These are phyloP conservation scores for Chlorella sp. DNA, from an alignment of 139 green algal genomes.

Conservation along the genomic window DNA sequence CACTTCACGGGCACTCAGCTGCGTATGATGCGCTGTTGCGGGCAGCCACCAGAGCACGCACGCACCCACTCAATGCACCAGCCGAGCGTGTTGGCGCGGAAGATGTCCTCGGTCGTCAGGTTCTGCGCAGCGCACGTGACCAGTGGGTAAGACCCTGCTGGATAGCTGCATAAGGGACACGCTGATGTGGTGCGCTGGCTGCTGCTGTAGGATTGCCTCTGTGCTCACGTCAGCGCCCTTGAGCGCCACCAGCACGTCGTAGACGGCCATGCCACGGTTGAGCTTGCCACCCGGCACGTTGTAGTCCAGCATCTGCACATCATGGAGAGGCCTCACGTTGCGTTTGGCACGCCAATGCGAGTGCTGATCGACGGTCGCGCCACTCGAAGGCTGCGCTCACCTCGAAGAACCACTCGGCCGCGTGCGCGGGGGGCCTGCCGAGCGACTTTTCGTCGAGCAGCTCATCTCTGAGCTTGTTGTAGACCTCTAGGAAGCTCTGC, in stretches of 20 bases:
- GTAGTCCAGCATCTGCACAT: slow-evolving; percentile 79
- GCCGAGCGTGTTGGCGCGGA: slow-evolving; percentile 76
- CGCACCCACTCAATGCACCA: slow-evolving; percentile 97
- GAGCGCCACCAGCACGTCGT: slow-evolving; percentile 67
- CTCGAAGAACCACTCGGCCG: slow-evolving; percentile 64
- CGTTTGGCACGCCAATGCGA: background rate
- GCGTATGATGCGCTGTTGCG: no score
- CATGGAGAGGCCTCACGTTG: background rate
- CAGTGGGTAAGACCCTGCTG: no score
- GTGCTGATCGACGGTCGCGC: no score
- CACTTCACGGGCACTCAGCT: no score
- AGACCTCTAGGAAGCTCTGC: slow-evolving; percentile 34
- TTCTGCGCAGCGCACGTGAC: no score
- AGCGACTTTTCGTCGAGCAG: slow-evolving; percentile 58
- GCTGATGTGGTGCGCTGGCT: no score
- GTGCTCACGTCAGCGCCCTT: slow-evolving; percentile 38
- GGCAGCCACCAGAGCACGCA: no score
- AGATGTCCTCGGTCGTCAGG: slow-evolving; percentile 56
- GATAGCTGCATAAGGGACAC: no score
- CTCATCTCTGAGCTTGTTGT: slow-evolving; percentile 61
- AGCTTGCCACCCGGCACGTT: slow-evolving; percentile 95
- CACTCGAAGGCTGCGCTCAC: no score
- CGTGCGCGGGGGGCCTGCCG: slow-evolving; percentile 42
- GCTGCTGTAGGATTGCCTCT: no score
- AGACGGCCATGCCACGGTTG: slow-evolving; percentile 95